Evolutionary conservation across 139 green algal genomes (phyloP), one percentile per base, ranked within the genome.

Genomic region (Coelastrella sp.): DNA sequence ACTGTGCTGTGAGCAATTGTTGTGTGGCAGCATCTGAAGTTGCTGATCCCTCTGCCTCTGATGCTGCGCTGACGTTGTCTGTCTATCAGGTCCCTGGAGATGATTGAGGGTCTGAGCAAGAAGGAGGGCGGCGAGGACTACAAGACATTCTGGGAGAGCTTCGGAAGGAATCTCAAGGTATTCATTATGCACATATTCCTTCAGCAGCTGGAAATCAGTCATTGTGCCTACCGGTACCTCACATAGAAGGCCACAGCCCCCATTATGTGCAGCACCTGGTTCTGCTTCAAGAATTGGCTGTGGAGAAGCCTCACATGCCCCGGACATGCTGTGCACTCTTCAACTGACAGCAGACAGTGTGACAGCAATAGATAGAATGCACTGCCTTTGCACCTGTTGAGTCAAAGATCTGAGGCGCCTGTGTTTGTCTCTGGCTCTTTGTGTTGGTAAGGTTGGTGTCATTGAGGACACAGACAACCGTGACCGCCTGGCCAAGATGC

Each of bases 61-160:
- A 22, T 76, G 68, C 19, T 76, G 68, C 19, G 20, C 68, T 20
- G 19, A 76, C 10, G 24, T 56, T 70, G 15, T 70, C 15, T 70
- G 12, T 17, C 12, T 70, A 6, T 9, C 63, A 70, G 68, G 59
- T 72, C 58, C 66, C 49, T 99, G 7, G 98, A 99, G 93, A 98
- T 99, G 96, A 94, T 99, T 12, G 93, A 96, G 60, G 95, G 97
- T 10, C 94, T 99, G 22, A 94, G 97, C 14, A 91, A 93, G 61
- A 94, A 95, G 84, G 93, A 95, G 88, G 92, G 90, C 24, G 88
- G 90, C 12, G 94, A 98, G 92, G 95, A 97, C 91, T 97, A 96
- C 92, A 94, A 97, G 92, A 96, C 94, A 22, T 99, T 99, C 93
- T 99, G 96, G 95, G 96, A 99, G 84, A 89, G 92, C 25, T 99